Evolutionary conservation across 2,329 filamentous ascomycete genomes (phyloP), one percentile per base, ranked within the genome.

Genomic region (Xylariaceae sp.): DNA sequence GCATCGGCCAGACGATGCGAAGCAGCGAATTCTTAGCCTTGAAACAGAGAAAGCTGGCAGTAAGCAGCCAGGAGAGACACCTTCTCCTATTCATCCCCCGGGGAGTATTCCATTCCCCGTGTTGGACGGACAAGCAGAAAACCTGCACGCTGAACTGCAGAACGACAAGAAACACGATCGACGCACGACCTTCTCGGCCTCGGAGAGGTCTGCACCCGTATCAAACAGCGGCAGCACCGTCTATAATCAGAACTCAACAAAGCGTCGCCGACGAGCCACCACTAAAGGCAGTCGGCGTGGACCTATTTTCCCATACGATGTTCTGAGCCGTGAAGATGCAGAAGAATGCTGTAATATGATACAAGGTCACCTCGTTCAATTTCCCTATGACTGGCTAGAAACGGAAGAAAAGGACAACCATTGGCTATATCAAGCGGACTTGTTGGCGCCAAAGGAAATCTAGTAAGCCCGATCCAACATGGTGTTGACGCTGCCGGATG

Each of bases 401-500:
- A 88, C 86, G 52, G 94, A 97, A 73, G 94, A 97, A 75, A 84
- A 86, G 66, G 92, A 90, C 61, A 89, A 91, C 53, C 95, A 96
- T 68, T 99, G 94, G 94, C 81, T 96, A 58, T 97, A 96, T 73
- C 90, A 92, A 67, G 89, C 97, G 52, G 94, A 99, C 71, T 87
- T 95, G 71, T 86, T 99, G 68, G 95, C 94, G 64, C 94, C 94
- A 53, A 78, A 99, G 72, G 91, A 96, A 74, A 97, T 99, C 66
- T 99, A 99, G 88, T 90, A 79, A 85, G 87, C 80, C 12, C 15
- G 9, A 3, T 43, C 26, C 32, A 1, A 6, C 22, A 18, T n/a
- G 22, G 5, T n/a, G 2, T 21, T 49, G 36, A 22, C 3, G 8
- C 19, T 18, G n/a, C 37, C 19, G 29, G 36, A 12, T 13, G 30